phyloP scores from a whole-genome alignment of 2,329 filamentous ascomycete species.

The Septoria petroselini region DNA sequence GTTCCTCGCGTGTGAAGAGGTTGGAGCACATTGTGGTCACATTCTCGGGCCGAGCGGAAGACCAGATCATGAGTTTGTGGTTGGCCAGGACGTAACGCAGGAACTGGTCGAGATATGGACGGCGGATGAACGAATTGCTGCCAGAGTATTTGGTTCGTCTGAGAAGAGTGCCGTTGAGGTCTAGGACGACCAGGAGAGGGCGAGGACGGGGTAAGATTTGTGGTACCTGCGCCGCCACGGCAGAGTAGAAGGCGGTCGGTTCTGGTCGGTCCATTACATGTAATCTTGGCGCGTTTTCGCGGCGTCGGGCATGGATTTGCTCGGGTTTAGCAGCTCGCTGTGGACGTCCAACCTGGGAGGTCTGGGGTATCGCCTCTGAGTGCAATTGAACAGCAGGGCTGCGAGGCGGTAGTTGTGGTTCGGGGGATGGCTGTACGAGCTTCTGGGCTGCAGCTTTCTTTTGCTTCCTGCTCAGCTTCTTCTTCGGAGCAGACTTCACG shows the following conservation, averaged over 20 bases:
- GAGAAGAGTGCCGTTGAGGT: conserved; percentile 90
- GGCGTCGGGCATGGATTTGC: not conserved
- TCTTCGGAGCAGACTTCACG: not conserved
- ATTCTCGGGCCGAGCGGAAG: conserved; percentile 73
- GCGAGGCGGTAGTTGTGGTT: not conserved
- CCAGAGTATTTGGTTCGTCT: conserved; percentile 53
- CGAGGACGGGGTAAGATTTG: conserved; percentile 20
- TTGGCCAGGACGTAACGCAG: conserved; percentile 69
- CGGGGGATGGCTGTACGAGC: not conserved
- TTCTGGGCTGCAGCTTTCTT: not conserved
- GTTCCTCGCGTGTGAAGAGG: conserved; percentile 59
- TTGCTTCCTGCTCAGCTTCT: conserved; percentile 8
- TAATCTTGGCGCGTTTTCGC: conserved; percentile 1
- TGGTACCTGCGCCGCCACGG: conserved; percentile 17
- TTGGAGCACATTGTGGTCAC: conserved; percentile 64
- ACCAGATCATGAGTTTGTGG: conserved; percentile 86
- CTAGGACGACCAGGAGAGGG: conserved; percentile 73
- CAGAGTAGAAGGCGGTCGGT: conserved; percentile 27
- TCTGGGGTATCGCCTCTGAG: not conserved
- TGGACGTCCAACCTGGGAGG: not conserved
- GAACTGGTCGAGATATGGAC: conserved; percentile 68
- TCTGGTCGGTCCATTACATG: conserved; percentile 26
- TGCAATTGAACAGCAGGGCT: not conserved
- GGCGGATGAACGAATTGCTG: conserved; percentile 46
- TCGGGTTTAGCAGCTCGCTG: not conserved